phyloP scores from a whole-genome alignment of 768 basidiomycete genomes.

The Candolleomyces eurysporus region DNA sequence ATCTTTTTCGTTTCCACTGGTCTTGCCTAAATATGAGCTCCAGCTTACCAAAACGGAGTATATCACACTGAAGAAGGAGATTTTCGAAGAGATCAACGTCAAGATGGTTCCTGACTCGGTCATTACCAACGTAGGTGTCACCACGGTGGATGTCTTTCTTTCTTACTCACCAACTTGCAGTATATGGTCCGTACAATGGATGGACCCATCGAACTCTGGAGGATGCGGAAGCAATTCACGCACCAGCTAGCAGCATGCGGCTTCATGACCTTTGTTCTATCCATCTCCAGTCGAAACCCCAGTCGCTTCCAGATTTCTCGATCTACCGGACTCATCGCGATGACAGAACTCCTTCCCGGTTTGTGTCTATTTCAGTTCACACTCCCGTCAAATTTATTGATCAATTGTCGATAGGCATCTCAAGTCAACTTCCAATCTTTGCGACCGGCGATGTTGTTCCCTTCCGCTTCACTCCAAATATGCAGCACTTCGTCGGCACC shows the following conservation, averaged over 20 bases:
- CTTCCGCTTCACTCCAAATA: constrained; percentile 95
- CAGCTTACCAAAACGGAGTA: constrained; percentile 67
- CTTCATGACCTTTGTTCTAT: constrained; percentile 90
- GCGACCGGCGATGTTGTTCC: constrained; percentile 86
- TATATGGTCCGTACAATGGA: constrained; percentile 90
- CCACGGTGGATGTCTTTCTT: constrained; percentile 3
- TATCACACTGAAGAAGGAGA: constrained; percentile 72
- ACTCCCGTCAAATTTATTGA: not conserved
- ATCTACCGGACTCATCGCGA: constrained; percentile 85
- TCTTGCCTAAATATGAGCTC: constrained; percentile 3
- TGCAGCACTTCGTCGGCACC: constrained; percentile 90
- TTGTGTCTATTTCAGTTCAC: constrained; percentile 14
- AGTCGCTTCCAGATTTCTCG: constrained; percentile 85
- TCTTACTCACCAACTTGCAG: constrained; percentile 37
- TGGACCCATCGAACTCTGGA: constrained; percentile 84
- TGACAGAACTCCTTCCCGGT: constrained; percentile 92
- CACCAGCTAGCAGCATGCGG: constrained; percentile 82
- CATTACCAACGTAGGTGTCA: constrained; percentile 65
- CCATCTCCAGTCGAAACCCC: constrained; percentile 79
- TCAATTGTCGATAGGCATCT: constrained; percentile 31
- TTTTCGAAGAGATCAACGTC: constrained; percentile 80
- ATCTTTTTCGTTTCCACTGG: not conserved
- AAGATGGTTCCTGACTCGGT: constrained; percentile 93
- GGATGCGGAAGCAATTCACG: constrained; percentile 96
- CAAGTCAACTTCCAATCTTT: constrained; percentile 55